Base-by-base conservation (phyloP, 306 rosid genomes). In the Quillaja saponaria region DNA sequence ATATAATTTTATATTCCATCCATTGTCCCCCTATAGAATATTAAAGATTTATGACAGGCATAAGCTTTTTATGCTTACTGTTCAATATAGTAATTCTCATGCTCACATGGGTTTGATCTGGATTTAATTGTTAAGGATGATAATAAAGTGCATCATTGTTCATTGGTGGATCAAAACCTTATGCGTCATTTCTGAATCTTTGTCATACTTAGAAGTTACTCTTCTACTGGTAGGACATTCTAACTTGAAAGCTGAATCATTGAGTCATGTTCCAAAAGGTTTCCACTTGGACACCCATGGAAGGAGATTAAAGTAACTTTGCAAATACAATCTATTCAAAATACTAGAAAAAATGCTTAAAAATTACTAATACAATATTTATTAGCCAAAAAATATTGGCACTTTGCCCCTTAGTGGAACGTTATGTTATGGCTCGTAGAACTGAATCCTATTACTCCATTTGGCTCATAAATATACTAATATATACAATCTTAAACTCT, bases 151-250 rank as follows among this genome's bases (percentile, higher is more conserved):
- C 82, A 73, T 77, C 55, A 28, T 73, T 62, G 69, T 66, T 59
- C 65, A 65, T 44, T 49, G 72, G 59, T 60, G 71, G 70, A 61
- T 71, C 66, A 73, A 66, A n/a, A n/a, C n/a, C 69, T 55, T 57
- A 63, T 11, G 61, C 84, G 75, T 79, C 54, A 81, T 78, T 78
- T 79, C 74, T 80, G 80, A 82, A 92, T 86, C 81, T 86, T 89
- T 92, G 94, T 86, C 94, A 89, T 84, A 75, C 96, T 79, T 89
- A 68, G 86, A 79, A 86, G 95, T 78, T 81, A 92, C 95, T 85
- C 87, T 84, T 80, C 65, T 73, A 60, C 78, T 72, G 52, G 56
- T 18, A 31, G 37, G 48, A 61, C 21, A 15, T 16, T 46, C 48
- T 68, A 51, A 48, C 64, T 69, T 20, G 59, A 65, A 81, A 70